Evolutionary conservation across 768 basidiomycete species (phyloP).

Genomic region (Pholiota molesta): DNA sequence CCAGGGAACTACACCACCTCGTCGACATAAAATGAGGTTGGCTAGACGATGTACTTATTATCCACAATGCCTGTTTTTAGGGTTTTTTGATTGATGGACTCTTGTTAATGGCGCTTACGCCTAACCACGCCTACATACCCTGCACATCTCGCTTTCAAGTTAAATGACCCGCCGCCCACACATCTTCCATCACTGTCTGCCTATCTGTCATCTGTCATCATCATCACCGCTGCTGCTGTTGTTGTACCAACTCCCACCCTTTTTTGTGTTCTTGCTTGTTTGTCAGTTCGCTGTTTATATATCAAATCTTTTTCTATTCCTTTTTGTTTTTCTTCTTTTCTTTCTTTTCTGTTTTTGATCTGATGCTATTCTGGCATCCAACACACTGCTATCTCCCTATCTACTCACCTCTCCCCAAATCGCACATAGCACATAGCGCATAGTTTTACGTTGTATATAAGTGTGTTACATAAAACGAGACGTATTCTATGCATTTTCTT

Average conservation of each 20-base stretch:
- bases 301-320: background rate
- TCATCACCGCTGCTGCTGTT: background rate
- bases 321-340: background rate
- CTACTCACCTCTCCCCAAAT: background rate
- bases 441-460: background rate
- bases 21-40: background rate
- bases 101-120: background rate
- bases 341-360: background rate
- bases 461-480: background rate
- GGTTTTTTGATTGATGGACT: too few species aligned
- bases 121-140: background rate
- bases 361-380: background rate
- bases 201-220: background rate
- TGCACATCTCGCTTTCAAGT: background rate
- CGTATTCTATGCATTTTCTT: background rate
- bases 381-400: background rate
- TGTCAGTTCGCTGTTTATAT: background rate
- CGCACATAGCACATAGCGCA: background rate
- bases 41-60: too few species aligned
- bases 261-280: slow-evolving; percentile 1
- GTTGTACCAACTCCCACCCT: background rate
- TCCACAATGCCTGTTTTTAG: too few species aligned
- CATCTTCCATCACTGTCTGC: background rate
- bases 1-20: slow-evolving; percentile 7
- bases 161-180: background rate